phyloP scores from a whole-genome alignment of 2,329 filamentous ascomycete species.

The Calonectria fujianensis region DNA sequence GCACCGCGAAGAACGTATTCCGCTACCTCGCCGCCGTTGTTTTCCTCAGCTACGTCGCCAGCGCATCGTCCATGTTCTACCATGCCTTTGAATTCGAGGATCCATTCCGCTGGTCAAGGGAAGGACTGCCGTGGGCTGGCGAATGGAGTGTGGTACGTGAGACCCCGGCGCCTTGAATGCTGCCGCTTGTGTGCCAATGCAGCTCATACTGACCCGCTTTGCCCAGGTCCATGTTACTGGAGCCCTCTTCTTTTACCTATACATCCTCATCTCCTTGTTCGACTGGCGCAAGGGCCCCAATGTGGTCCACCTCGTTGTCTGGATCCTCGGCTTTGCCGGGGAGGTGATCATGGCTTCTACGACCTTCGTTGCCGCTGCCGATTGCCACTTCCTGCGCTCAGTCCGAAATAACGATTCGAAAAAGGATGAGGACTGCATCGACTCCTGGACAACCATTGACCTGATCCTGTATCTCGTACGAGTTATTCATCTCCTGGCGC shows the following conservation, averaged over 20 bases:
- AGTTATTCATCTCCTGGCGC: constrained; percentile 77
- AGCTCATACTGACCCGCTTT: constrained; percentile 48
- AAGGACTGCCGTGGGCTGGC: constrained; percentile 82
- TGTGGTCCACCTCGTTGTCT: constrained; percentile 85
- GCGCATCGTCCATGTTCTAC: constrained; percentile 82
- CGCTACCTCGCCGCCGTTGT: constrained; percentile 83
- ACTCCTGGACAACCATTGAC: constrained; percentile 72
- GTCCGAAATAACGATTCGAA: constrained; percentile 53
- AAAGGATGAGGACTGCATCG: constrained; percentile 57
- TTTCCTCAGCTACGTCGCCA: constrained; percentile 84
- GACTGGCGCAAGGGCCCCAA: constrained; percentile 90
- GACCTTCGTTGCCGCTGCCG: constrained; percentile 81
- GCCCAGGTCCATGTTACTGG: constrained; percentile 88
- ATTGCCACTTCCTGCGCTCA: constrained; percentile 76
- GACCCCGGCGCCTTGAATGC: constrained; percentile 34
- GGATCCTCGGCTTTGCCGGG: constrained; percentile 82
- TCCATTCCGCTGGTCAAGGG: constrained; percentile 61
- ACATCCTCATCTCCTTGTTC: constrained; percentile 89
- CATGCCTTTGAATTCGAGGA: constrained; percentile 78
- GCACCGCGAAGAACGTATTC: constrained; percentile 82
- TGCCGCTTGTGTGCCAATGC: constrained; percentile 35
- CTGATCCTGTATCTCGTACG: constrained; percentile 81
- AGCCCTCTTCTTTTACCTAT: constrained; percentile 89
- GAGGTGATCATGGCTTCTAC: constrained; percentile 83
- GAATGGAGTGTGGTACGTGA: constrained; percentile 82